phyloP scores from a whole-genome alignment of 2,329 filamentous ascomycete species.

The Penicillium thymicola region DNA sequence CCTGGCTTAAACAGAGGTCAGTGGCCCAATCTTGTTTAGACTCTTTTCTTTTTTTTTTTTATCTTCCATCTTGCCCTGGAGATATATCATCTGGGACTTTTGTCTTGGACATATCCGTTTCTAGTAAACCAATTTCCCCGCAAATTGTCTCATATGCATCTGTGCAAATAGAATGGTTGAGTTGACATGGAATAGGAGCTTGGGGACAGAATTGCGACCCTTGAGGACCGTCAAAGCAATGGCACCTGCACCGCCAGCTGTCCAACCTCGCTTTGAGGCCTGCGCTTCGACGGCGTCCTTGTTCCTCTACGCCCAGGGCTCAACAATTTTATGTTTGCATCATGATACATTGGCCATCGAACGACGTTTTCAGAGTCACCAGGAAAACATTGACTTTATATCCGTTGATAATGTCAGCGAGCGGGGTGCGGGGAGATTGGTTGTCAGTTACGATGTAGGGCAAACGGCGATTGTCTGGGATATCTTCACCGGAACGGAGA shows the following conservation, averaged over 20 bases:
- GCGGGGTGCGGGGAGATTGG: constrained; percentile 74
- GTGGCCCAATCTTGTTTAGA: constrained; percentile 9
- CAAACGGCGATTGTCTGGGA: constrained; percentile 97
- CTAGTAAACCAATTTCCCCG: background rate
- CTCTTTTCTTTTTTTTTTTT: background rate
- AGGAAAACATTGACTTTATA: constrained; percentile 77
- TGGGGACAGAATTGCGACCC: constrained; percentile 57
- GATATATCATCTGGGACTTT: constrained; percentile 3
- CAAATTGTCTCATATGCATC: background rate
- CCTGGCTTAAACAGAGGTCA: constrained; percentile 19
- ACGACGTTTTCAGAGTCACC: constrained; percentile 76
- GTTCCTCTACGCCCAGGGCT: constrained; percentile 83
- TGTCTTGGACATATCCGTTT: background rate
- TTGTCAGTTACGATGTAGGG: constrained; percentile 88
- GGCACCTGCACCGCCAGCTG: constrained; percentile 23
- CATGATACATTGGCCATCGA: constrained; percentile 92
- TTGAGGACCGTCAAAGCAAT: constrained; percentile 53
- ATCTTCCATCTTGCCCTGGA: background rate
- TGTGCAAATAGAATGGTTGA: constrained; percentile 51
- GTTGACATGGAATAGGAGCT: constrained; percentile 57
- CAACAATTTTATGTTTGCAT: constrained; percentile 78
- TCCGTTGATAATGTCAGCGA: constrained; percentile 91
- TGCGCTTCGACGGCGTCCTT: constrained; percentile 88
- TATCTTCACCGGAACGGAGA: constrained; percentile 82
- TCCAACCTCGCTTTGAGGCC: constrained; percentile 66